Evolutionary conservation across 2,329 filamentous ascomycete genomes (phyloP).

Genomic region (Clarireedia hainanense): DNA sequence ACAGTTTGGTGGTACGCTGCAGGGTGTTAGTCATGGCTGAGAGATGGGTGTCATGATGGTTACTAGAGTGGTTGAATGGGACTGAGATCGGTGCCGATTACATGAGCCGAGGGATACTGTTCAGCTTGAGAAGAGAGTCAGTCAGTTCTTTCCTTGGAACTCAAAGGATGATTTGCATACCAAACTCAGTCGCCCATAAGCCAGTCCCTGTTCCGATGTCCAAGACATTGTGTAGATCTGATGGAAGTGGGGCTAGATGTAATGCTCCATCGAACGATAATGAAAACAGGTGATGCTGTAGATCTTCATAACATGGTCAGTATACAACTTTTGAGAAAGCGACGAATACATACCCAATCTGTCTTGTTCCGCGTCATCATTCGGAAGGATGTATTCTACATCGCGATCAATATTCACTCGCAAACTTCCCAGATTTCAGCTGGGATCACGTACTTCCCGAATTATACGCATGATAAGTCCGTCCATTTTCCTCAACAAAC

Average conservation of each 20-base stretch:
- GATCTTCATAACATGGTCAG: conserved; percentile 2
- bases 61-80: conserved; percentile 25
- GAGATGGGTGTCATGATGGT: not conserved
- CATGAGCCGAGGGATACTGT: conserved; percentile 24
- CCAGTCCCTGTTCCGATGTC: conserved; percentile 15
- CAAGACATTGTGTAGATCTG: conserved; percentile 5
- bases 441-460: conserved; percentile 9
- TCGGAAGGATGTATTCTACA: conserved; percentile 17
- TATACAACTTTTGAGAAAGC: not conserved
- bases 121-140: conserved; percentile 1
- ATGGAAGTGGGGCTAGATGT: conserved; percentile 14
- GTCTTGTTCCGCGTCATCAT: conserved; percentile 13
- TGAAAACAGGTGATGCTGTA: conserved; percentile 14
- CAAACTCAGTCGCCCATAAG: conserved; percentile 17
- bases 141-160: not conserved
- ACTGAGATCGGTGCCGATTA: conserved; percentile 27
- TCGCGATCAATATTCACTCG: not conserved
- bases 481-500: conserved; percentile 30
- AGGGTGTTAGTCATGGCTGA: not conserved
- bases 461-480: conserved; percentile 21
- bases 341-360: not conserved
- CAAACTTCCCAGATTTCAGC: not conserved
- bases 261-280: conserved; percentile 10
- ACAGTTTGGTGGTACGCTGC: conserved; percentile 38
- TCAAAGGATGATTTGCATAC: conserved; percentile 15